phyloP scores from a whole-genome alignment of 495 filamentous ascomycete genomes.

The Friedmanniomyces endolithicus region DNA sequence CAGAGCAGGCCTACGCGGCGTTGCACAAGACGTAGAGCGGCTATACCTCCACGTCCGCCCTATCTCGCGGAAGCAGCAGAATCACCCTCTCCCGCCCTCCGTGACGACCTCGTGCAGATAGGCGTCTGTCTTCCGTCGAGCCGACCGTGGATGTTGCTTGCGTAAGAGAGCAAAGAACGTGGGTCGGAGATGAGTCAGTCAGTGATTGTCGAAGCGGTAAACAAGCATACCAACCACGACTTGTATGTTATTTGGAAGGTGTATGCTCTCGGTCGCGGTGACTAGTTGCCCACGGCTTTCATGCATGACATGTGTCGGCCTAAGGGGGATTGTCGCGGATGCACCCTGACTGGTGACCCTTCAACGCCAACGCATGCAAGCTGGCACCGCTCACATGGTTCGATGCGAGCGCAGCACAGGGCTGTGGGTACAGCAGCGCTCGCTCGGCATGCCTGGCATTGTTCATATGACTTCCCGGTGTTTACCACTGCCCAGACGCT shows the following conservation, averaged over 20 bases:
- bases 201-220: neutral
- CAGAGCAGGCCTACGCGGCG: neutral
- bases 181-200: neutral
- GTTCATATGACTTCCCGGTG: neutral
- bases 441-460: neutral
- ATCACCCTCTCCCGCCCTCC: neutral
- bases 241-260: neutral
- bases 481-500: neutral
- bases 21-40: neutral
- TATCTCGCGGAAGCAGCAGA: neutral
- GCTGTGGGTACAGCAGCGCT: neutral
- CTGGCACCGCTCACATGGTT: neutral
- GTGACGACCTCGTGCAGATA: neutral
- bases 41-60: neutral
- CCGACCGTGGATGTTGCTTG: neutral
- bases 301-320: neutral
- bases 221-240: neutral
- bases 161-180: neutral
- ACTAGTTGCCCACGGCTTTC: neutral
- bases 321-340: slow-evolving; percentile 7
- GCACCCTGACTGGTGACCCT: neutral
- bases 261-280: neutral
- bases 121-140: neutral
- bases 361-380: slow-evolving; percentile 9
- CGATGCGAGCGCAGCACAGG: neutral